phyloP scores from a whole-genome alignment of 495 filamentous ascomycete genomes.

The Xylaria grammica region DNA sequence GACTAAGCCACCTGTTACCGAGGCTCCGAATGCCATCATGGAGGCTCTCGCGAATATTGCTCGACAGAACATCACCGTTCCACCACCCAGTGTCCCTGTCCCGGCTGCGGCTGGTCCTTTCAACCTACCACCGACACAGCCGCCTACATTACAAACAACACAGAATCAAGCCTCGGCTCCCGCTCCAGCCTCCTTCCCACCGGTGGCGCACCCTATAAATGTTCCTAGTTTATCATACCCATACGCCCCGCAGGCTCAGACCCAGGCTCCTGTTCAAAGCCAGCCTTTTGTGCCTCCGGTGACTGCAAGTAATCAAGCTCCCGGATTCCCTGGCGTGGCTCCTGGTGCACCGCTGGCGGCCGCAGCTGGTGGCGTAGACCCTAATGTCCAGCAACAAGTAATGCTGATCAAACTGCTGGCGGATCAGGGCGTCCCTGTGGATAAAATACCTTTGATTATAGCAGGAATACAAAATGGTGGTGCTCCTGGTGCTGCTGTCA shows the following conservation, averaged over 20 bases:
- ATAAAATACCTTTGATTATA: slow-evolving; percentile 54
- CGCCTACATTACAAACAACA: slow-evolving; percentile 19
- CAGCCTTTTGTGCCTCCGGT: slow-evolving; percentile 44
- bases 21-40: slow-evolving; percentile 70
- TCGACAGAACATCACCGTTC: slow-evolving; percentile 71
- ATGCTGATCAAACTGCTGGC: slow-evolving; percentile 52
- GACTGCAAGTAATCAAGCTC: slow-evolving; percentile 53
- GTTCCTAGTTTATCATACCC: slow-evolving; percentile 58
- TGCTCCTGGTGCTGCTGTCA: slow-evolving; percentile 26
- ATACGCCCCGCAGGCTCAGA: slow-evolving; percentile 54
- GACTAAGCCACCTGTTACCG: slow-evolving; percentile 28
- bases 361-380: slow-evolving; percentile 46
- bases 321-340: slow-evolving; percentile 38
- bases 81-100: slow-evolving; percentile 58
- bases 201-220: slow-evolving; percentile 60
- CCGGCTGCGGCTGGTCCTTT: slow-evolving; percentile 57
- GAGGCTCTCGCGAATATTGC: slow-evolving; percentile 85
- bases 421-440: slow-evolving; percentile 50
- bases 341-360: slow-evolving; percentile 46
- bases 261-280: slow-evolving; percentile 28
- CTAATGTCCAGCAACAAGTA: slow-evolving; percentile 65
- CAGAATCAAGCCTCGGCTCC: slow-evolving; percentile 31
- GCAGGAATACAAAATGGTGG: slow-evolving; percentile 45
- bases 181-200: slow-evolving; percentile 33
- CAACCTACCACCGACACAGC: slow-evolving; percentile 57